Base-by-base conservation (phyloP, 2,329 filamentous ascomycete genomes). In the Fusarium dimerum region DNA sequence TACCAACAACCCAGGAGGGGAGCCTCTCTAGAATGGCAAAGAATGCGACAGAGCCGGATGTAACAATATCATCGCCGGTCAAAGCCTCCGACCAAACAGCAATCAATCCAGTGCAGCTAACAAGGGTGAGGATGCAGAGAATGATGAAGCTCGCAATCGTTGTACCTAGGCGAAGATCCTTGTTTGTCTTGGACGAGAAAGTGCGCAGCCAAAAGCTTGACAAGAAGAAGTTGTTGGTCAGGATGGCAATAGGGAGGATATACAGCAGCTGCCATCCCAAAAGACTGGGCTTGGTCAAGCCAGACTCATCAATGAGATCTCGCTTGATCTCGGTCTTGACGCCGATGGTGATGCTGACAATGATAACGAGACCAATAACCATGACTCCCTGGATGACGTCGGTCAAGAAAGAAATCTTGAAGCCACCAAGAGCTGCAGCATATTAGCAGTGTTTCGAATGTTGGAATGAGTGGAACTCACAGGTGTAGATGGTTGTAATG, bases 201-300 rank as follows among this genome's bases (percentile, higher is more conserved):
- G 89, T 89, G 46, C 90, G 86, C 70, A 93, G 82, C 90, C 90
- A 94, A 72, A 90, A 92, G 60, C 84, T 87, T 32, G 88, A 90
- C 41, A 94, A 77, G 76, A 94, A 94, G 77, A 94, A 92, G 76
- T 92, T 86, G 73, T 93, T 94, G 53, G 89, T 92, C 50, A 92
- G 68, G 58, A 94, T 82, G 42, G 90, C 90, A 6, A 94, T 81
- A 0, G 90, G 89, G 2, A 94, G 79, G 60, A 94, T 93, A 74
- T 93, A 94, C 36, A 94, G 76, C 13, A 94, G 81, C 71, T 94
- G 90, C 89, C 90, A 94, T 50, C 90, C 90, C 1, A 94, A 78
- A 2, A 91, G 78, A 51, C 75, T 88, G 6, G 86, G 63, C 42
- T 90, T 77, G n/a, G 87, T 81, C 26, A 90, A 80, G 9, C 85